Conservation (phyloP, 1,139 yeast genomes). For the Hyphopichia burtonii region DNA sequence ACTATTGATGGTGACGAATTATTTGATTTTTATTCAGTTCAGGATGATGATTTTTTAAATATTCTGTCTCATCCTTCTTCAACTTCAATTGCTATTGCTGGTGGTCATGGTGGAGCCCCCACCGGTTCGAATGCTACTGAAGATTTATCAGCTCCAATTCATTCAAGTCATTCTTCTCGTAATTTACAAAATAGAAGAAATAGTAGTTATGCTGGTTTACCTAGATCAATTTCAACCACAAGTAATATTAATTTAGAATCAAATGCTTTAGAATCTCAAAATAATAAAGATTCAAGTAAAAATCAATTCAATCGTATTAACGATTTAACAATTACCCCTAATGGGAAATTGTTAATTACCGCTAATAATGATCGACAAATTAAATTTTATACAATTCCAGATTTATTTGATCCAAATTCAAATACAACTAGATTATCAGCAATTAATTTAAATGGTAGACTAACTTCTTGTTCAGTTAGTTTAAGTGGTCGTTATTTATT, state of each 20-base stretch:
- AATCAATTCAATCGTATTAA: conserved; percentile 52
- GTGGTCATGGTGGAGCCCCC: background rate
- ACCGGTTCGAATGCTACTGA: background rate
- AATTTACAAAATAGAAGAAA: conserved; percentile 3
- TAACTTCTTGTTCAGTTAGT: conserved; percentile 43
- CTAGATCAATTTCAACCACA: background rate
- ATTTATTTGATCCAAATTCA: conserved; percentile 30
- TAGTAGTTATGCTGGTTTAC: background rate
- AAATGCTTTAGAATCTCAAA: background rate
- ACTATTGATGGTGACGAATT: conserved; percentile 45
- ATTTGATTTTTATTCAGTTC: conserved; percentile 44
- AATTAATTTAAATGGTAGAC: conserved; percentile 33
- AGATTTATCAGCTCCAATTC: conserved; percentile 12
- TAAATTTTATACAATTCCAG: conserved; percentile 49
- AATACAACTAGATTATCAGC: conserved; percentile 35
- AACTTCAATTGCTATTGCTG: background rate
- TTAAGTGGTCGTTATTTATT: conserved; percentile 50
- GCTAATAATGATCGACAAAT: conserved; percentile 62
- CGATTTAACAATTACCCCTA: conserved; percentile 62
- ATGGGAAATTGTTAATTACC: conserved; percentile 61
- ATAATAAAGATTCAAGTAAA: conserved; percentile 13
- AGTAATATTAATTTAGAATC: background rate
- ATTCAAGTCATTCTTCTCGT: background rate
- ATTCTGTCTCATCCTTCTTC: conserved; percentile 5
- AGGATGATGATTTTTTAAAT: conserved; percentile 21